These are phyloP conservation scores for Heliamphora exappendiculata DNA, from an alignment of 148 eudicot species.

Conservation along the genomic window DNA sequence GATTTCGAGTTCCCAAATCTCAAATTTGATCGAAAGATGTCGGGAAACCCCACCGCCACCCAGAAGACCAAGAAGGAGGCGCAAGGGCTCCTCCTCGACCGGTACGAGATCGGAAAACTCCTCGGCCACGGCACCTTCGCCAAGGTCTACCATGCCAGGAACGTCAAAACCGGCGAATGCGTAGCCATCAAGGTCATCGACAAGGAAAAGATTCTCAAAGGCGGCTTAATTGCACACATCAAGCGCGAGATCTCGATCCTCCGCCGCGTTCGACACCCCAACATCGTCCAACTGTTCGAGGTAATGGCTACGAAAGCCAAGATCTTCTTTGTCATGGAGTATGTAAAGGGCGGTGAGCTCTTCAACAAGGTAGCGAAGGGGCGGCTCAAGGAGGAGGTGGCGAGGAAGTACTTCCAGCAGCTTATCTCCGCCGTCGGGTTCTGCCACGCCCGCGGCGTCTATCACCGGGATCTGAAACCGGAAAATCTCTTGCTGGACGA, in stretches of 20 bases:
- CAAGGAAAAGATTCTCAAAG: slow-evolving; percentile 57
- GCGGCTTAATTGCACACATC: slow-evolving; percentile 45
- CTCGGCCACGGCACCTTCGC: slow-evolving; percentile 60
- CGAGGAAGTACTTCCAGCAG: slow-evolving; percentile 57
- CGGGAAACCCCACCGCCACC: not conserved
- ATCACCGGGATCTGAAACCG: slow-evolving; percentile 57
- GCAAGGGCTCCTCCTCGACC: slow-evolving; percentile 33
- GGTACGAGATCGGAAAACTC: slow-evolving; percentile 44
- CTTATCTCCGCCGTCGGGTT: slow-evolving; percentile 47
- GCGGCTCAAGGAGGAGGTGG: slow-evolving; percentile 42
- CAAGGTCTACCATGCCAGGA: slow-evolving; percentile 48
- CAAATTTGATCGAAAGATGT: not conserved
- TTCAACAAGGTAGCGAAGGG: slow-evolving; percentile 49
- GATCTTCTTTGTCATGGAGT: slow-evolving; percentile 61
- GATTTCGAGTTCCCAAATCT: not conserved
- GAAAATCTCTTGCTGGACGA: slow-evolving; percentile 51
- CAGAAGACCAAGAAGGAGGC: slow-evolving; percentile 15
- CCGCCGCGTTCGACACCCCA: slow-evolving; percentile 51
- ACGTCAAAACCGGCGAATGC: slow-evolving; percentile 26
- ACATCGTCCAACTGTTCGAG: slow-evolving; percentile 54
- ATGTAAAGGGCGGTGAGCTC: slow-evolving; percentile 51
- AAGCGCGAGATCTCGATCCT: slow-evolving; percentile 57
- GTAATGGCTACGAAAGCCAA: slow-evolving; percentile 62
- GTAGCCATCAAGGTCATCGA: slow-evolving; percentile 55
- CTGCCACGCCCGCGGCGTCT: slow-evolving; percentile 57